Conservation (phyloP, 805 yeast species). For the Starmera amethionina region DNA sequence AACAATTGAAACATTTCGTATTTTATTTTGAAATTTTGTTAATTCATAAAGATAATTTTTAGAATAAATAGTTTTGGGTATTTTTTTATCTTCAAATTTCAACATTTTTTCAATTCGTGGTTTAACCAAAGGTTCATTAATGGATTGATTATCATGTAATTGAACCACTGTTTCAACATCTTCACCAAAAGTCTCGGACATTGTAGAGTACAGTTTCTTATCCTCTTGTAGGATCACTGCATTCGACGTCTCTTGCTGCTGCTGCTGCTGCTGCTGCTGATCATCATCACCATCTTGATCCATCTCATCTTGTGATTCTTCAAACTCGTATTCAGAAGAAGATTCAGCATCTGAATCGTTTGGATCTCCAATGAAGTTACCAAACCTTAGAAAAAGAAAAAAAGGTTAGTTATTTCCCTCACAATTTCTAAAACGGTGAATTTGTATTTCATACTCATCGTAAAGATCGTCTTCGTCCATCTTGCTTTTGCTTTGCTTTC, state of each 20-base stretch:
- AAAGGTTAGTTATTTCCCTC: slow-evolving; percentile 1
- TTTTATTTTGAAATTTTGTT: slow-evolving; percentile 46
- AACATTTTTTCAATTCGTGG: slow-evolving; percentile 35
- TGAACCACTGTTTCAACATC: slow-evolving; percentile 59
- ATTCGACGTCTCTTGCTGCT: slow-evolving; percentile 8
- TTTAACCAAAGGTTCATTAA: slow-evolving; percentile 55
- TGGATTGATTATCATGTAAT: slow-evolving; percentile 40
- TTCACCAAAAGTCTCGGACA: slow-evolving; percentile 40
- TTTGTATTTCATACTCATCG: slow-evolving; percentile 47
- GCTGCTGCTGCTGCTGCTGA: background rate
- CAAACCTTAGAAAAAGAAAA: slow-evolving; percentile 31
- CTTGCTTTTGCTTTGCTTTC: background rate
- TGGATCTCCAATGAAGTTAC: slow-evolving; percentile 51
- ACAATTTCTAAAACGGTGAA: no score
- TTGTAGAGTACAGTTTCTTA: slow-evolving; percentile 30
- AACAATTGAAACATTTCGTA: slow-evolving; percentile 67
- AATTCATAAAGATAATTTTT: slow-evolving; percentile 49
- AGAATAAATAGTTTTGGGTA: slow-evolving; percentile 55
- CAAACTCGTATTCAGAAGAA: slow-evolving; percentile 14
- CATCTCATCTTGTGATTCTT: slow-evolving; percentile 12
- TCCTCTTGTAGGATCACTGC: slow-evolving; percentile 35
- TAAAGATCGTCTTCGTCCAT: slow-evolving; percentile 55
- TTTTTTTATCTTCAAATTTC: slow-evolving; percentile 36
- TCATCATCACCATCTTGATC: slow-evolving; percentile 9
- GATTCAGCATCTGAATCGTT: slow-evolving; percentile 37